These are phyloP conservation scores for Fusarium sp. DNA, from an alignment of 2,329 filamentous ascomycete species.

Conservation along the genomic window DNA sequence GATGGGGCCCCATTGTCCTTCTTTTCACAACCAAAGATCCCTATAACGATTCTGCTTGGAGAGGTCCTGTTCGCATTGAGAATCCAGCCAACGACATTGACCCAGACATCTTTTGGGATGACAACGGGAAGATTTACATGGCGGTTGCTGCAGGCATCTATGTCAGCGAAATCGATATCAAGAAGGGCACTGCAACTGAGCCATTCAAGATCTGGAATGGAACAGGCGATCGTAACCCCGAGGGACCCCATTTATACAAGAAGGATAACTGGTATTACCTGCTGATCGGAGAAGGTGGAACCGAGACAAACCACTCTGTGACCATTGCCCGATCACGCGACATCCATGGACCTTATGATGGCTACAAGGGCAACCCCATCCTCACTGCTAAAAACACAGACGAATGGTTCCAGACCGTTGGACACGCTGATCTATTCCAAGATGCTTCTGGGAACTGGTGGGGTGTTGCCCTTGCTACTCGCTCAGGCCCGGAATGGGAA, in stretches of 20 bases:
- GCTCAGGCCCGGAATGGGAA: neutral
- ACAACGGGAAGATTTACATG: neutral
- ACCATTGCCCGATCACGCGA: constrained; percentile 57
- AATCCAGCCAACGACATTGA: neutral
- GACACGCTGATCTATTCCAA: neutral
- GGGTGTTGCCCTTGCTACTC: neutral
- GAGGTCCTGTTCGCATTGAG: neutral
- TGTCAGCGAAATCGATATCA: neutral
- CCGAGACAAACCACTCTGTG: constrained; percentile 56
- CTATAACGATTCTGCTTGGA: neutral
- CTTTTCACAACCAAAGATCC: neutral
- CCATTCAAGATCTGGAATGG: constrained; percentile 58
- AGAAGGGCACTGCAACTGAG: neutral
- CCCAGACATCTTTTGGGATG: neutral
- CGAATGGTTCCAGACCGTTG: neutral
- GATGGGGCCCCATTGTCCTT: neutral
- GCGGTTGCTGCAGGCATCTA: neutral
- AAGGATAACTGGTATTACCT: constrained; percentile 62
- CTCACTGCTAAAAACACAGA: neutral
- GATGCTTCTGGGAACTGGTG: neutral
- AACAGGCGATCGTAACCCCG: constrained; percentile 54
- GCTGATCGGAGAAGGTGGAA: constrained; percentile 64
- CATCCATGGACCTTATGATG: neutral
- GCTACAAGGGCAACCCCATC: neutral
- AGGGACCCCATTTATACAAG: constrained; percentile 58